Evolutionary conservation across 2,329 filamentous ascomycete genomes (phyloP).

Genomic region (Microsporum audouinii): DNA sequence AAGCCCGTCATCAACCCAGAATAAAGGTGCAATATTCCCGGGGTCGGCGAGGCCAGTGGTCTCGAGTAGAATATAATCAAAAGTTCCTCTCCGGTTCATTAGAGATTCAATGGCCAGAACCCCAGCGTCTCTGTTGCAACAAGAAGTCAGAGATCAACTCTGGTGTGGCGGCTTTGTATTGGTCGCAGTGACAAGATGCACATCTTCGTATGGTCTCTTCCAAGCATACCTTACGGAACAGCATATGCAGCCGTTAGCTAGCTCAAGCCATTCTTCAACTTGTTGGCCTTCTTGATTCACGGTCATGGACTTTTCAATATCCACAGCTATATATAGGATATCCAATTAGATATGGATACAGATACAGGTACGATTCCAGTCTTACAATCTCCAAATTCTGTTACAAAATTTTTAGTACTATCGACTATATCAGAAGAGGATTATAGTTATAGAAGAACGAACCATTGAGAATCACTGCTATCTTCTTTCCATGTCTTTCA

Average conservation of each 20-base stretch:
- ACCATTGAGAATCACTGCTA: constrained; percentile 95
- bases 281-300: constrained; percentile 73
- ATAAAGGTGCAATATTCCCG: constrained; percentile 86
- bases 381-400: constrained; percentile 70
- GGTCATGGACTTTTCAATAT: constrained; percentile 92
- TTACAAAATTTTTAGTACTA: neutral
- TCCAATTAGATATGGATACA: constrained; percentile 4
- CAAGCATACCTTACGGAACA: constrained; percentile 75
- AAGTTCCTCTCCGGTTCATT: constrained; percentile 85
- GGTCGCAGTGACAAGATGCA: neutral
- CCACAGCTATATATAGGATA: constrained; percentile 50
- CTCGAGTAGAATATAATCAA: constrained; percentile 95
- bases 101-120: constrained; percentile 91
- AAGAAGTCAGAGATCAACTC: neutral
- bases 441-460: constrained; percentile 19
- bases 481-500: constrained; percentile 91
- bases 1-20: constrained; percentile 95
- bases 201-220: neutral
- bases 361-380: constrained; percentile 20
- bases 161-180: neutral
- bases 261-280: constrained; percentile 87
- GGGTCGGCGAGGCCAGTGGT: constrained; percentile 93
- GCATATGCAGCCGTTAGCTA: constrained; percentile 94
- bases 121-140: constrained; percentile 58
- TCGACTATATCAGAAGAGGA: neutral